phyloP scores from a whole-genome alignment of 2,329 filamentous ascomycete species.

The Diaporthe sp. region DNA sequence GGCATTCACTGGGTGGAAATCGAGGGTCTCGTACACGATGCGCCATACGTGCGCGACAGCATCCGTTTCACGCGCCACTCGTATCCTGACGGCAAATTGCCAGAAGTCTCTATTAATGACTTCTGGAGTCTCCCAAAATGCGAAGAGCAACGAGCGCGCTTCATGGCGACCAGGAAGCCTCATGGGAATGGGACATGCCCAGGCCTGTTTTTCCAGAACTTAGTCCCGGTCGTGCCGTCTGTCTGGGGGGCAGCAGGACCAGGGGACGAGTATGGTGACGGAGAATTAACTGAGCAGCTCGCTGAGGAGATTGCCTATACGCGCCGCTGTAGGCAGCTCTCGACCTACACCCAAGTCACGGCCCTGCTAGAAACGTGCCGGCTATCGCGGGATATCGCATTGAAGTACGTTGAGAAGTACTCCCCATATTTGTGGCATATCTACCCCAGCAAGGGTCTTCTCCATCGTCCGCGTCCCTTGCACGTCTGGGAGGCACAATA shows the following conservation, averaged over 20 bases:
- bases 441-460: neutral
- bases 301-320: conserved; percentile 9
- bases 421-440: neutral
- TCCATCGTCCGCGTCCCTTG: neutral
- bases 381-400: neutral
- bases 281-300: neutral
- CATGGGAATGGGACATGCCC: too few species aligned
- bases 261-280: neutral
- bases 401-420: neutral
- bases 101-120: too few species aligned
- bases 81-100: neutral
- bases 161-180: too few species aligned
- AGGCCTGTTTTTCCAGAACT: too few species aligned
- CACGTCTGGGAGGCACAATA: neutral
- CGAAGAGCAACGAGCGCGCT: too few species aligned
- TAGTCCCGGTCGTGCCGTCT: neutral
- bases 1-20: conserved; percentile 12
- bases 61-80: neutral
- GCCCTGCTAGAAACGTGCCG: conserved; percentile 10
- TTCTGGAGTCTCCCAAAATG: too few species aligned
- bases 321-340: conserved; percentile 18
- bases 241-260: neutral
- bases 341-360: conserved; percentile 4
- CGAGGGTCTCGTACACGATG: neutral
- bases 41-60: neutral